Base-by-base conservation (phyloP, 1,139 yeast genomes). In the Waltiozyma sp. region DNA sequence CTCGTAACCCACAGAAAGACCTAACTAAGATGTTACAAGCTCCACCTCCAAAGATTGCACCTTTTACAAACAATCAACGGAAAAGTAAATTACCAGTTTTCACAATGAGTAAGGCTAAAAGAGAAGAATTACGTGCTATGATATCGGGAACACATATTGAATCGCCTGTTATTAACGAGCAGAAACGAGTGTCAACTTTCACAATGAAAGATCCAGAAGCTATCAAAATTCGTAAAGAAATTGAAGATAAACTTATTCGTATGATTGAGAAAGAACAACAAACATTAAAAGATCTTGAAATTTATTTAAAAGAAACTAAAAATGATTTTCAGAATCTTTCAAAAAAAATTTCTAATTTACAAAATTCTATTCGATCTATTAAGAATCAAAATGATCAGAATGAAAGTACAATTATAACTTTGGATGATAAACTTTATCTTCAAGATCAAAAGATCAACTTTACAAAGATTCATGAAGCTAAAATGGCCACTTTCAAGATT, bases 381-480 rank as follows among this genome's bases (percentile, higher is more conserved):
- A 49, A 51, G 19, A 15, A 44, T 2, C 43, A 49, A 28, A 50
- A 46, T 14, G 41, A 42, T 28, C 49, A 49, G 33, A 23, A 41
- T 3, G 53, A 52, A 23, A 48, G 49, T 3, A 42, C 45, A 1
- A 28, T 48, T 21, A 42, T 46, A 6, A 45, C 45, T 33, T 15
- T 52, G 2, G 50, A 52, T 2, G 36, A 43, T 11, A 49, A 45
- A 31, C 38, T 50, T 15, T 45, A 43, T 13, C n/a, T 18, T 8
- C 31, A 45, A 0, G 41, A 42, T 24, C 41, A 40, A 10, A 37
- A 28, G 14, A 41, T 44, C 3, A 38, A 41, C 7, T 42, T 39
- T 15, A 40, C 41, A 7, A 42, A 37, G 16, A 34, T 38, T 2
- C 49, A 49, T 38, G 43, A 47, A 16, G 49, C 48, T 26, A 47